phyloP scores from a whole-genome alignment of 352 stramenopile species.

The Thraustochytrium striatum region DNA sequence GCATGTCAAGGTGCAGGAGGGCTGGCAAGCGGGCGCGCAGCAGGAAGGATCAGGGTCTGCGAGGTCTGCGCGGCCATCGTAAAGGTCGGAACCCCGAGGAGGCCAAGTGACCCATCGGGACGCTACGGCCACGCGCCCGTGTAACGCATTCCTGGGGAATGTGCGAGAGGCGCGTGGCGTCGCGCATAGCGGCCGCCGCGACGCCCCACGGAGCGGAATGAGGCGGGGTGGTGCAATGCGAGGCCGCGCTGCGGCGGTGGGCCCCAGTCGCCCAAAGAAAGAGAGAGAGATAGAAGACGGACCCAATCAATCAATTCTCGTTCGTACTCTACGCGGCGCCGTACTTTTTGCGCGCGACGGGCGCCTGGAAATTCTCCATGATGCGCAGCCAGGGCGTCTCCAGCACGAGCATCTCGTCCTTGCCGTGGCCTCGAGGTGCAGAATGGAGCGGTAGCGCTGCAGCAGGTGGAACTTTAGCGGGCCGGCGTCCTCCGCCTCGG shows the following conservation, averaged over 20 bases:
- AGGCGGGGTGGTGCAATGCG: no score
- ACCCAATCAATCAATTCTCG: not conserved
- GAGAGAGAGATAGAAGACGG: not conserved
- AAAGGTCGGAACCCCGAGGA: no score
- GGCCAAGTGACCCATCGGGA: no score
- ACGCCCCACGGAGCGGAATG: no score
- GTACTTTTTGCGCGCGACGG: slow-evolving; percentile 62
- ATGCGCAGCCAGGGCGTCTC: slow-evolving; percentile 64
- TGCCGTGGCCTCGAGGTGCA: slow-evolving; percentile 59
- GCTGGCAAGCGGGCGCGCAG: no score
- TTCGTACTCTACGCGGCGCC: slow-evolving; percentile 54
- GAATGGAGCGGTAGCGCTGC: slow-evolving; percentile 62
- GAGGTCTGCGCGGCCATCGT: no score
- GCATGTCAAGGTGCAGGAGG: no score
- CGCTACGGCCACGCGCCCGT: no score
- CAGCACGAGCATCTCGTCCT: slow-evolving; percentile 65
- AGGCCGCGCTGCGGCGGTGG: not conserved
- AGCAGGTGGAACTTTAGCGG: slow-evolving; percentile 59
- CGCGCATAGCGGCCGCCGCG: no score
- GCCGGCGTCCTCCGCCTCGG: slow-evolving; percentile 14
- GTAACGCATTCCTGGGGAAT: no score
- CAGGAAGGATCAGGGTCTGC: no score
- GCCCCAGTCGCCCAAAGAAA: not conserved
- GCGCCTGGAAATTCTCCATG: slow-evolving; percentile 60
- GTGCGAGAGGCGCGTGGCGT: no score